phyloP scores from a whole-genome alignment of 164 flowering plant species.

The Cinnamomum micranthum region DNA sequence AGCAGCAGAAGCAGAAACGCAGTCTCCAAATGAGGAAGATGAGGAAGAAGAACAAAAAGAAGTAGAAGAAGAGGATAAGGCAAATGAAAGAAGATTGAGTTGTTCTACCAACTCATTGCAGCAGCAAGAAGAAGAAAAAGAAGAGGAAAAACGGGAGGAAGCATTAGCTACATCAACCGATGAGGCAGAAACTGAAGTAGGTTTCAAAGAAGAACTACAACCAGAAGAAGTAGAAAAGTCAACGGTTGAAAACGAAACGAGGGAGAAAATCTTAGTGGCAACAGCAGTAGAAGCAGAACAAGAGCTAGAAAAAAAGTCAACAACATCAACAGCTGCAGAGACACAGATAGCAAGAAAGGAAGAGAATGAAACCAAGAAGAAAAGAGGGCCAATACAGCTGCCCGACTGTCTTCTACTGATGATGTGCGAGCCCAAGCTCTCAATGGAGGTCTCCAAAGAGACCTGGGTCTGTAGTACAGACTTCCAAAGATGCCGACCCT shows the following conservation, averaged over 20 bases:
- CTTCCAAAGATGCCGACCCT: constrained; percentile 62
- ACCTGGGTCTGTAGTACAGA: constrained; percentile 94
- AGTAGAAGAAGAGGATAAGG: constrained; percentile 5
- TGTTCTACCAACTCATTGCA: constrained; percentile 7
- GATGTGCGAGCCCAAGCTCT: constrained; percentile 97
- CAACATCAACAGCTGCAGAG: background rate
- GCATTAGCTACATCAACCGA: background rate
- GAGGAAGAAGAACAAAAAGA: background rate
- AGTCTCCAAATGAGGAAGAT: background rate
- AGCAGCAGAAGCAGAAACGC: constrained; percentile 1
- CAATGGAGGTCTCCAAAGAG: constrained; percentile 96
- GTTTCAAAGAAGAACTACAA: background rate
- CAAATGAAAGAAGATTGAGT: constrained; percentile 6
- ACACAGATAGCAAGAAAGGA: background rate
- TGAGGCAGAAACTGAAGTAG: background rate
- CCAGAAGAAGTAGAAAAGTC: constrained; percentile 14
- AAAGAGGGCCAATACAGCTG: constrained; percentile 12
- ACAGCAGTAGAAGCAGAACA: background rate
- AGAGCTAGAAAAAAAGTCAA: background rate
- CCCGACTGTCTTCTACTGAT: constrained; percentile 86
- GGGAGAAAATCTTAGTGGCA: background rate
- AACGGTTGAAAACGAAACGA: background rate
- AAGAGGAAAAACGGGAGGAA: background rate
- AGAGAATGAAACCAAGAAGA: constrained; percentile 3
- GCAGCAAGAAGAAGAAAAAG: constrained; percentile 14